Percentiles rank a stretch among this genome's conserved stretches.
phyloP scores from a whole-genome alignment of 2,329 filamentous ascomycete species.

The Ophiostoma pallidulum region DNA sequence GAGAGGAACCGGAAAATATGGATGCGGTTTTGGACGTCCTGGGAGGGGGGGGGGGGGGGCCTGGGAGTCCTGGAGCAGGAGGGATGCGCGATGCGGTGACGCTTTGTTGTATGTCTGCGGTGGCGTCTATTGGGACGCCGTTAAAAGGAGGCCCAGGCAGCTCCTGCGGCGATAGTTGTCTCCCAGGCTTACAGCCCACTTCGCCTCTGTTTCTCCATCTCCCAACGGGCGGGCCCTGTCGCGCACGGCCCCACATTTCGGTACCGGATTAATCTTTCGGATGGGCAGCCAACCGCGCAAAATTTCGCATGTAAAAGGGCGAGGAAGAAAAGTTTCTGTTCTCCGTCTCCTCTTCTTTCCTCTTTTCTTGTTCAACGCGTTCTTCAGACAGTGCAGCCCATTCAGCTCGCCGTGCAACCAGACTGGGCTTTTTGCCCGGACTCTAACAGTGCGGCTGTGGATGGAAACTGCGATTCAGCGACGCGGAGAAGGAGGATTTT shows the following conservation, averaged over 20 bases:
- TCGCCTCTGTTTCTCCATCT: background rate
- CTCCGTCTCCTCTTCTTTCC: slow-evolving; percentile 10
- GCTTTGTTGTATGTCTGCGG: background rate
- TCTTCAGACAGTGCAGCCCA: slow-evolving; percentile 82
- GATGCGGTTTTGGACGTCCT: too few relatives aligned
- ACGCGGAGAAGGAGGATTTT: slow-evolving; percentile 41
- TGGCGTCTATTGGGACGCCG: background rate
- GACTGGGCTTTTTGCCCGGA: slow-evolving; percentile 59
- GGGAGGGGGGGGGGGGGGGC: too few relatives aligned
- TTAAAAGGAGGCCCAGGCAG: slow-evolving; percentile 6
- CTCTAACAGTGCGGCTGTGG: slow-evolving; percentile 49
- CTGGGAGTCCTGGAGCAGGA: too few relatives aligned
- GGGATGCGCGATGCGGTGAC: slow-evolving; percentile 8
- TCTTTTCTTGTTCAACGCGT: slow-evolving; percentile 45
- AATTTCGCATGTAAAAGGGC: background rate
- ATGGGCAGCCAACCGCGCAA: too few relatives aligned
- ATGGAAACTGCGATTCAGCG: slow-evolving; percentile 52
- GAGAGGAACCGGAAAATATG: too few relatives aligned
- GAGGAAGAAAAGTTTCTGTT: slow-evolving; percentile 11
- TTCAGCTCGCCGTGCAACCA: slow-evolving; percentile 46
- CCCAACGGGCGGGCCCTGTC: too few relatives aligned
- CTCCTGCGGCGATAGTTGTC: slow-evolving; percentile 1
- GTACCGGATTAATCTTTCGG: background rate
- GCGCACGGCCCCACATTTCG: background rate
- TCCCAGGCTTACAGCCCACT: slow-evolving; percentile 2